Percentiles rank a stretch among this genome's conserved stretches.
These are phyloP conservation scores for Penicillium lagena DNA, from an alignment of 495 filamentous ascomycete genomes.

Conservation along the genomic window DNA sequence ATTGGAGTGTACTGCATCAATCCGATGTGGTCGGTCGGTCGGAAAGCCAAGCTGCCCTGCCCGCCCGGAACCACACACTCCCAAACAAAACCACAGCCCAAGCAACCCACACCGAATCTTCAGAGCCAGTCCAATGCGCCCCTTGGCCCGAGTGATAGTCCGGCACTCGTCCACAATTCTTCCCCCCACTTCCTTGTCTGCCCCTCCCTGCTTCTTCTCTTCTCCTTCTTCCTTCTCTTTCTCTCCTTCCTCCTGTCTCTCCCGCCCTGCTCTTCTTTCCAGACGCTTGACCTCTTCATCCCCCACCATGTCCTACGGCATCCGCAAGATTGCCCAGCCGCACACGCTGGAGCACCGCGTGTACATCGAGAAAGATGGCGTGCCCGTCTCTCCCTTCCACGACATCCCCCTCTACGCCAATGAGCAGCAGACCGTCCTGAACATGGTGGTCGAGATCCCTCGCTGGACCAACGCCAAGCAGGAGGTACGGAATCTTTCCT, in stretches of 20 bases:
- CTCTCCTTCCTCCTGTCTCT: conserved; percentile 17
- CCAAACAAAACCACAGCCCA: no score
- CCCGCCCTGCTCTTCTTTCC: conserved; percentile 23
- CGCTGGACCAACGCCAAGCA: conserved; percentile 99
- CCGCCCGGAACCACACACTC: no score
- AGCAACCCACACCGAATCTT: no score
- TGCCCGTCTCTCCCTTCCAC: conserved; percentile 92
- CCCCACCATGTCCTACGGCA: conserved; percentile 48
- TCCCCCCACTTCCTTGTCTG: conserved; percentile 33
- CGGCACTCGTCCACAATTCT: conserved; percentile 31
- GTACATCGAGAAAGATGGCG: conserved; percentile 96
- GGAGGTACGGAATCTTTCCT: conserved; percentile 56
- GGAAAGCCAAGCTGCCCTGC: no score
- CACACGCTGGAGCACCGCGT: conserved; percentile 96
- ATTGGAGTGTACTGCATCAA: no score
- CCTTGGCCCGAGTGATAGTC: conserved; percentile 31
- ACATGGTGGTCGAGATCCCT: conserved; percentile 99
- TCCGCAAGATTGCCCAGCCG: conserved; percentile 80
- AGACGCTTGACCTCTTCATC: conserved; percentile 22
- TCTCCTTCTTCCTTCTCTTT: conserved; percentile 24
- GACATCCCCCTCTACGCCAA: conserved; percentile 98
- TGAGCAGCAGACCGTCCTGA: conserved; percentile 83
- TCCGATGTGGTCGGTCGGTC: no score
- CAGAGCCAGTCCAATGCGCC: conserved; percentile 5
- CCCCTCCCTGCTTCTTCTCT: conserved; percentile 32